These are phyloP conservation scores for Cinnamomum micranthum DNA, from an alignment of 164 flowering plant genomes.

Conservation along the genomic window DNA sequence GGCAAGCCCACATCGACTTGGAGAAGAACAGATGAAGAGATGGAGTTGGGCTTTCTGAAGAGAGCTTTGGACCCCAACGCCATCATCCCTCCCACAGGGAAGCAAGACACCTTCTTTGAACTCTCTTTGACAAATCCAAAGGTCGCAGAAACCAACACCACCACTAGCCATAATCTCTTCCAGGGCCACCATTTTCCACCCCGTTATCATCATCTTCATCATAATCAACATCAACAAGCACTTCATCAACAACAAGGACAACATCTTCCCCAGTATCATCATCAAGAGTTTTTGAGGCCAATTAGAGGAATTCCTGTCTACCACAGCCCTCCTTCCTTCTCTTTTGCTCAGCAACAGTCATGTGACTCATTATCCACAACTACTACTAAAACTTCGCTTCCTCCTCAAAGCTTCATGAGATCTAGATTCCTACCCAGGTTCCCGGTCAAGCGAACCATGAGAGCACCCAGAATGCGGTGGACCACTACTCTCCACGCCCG, in stretches of 20 bases:
- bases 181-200: constrained; percentile 9
- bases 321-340: constrained; percentile 36
- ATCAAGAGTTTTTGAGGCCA: constrained; percentile 54
- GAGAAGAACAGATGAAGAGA: constrained; percentile 39
- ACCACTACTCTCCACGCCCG: constrained; percentile 92
- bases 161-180: constrained; percentile 18
- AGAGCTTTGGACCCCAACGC: constrained; percentile 52
- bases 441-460: constrained; percentile 74
- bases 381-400: constrained; percentile 14
- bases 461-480: constrained; percentile 99
- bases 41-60: constrained; percentile 74
- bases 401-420: constrained; percentile 49
- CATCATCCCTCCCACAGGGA: constrained; percentile 25
- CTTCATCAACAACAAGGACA: constrained; percentile 20
- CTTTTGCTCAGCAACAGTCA: constrained; percentile 35
- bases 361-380: constrained; percentile 24
- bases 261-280: constrained; percentile 3
- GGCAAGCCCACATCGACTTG: constrained; percentile 47
- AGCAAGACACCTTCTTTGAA: constrained; percentile 33
- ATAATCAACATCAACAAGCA: constrained; percentile 14
- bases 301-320: constrained; percentile 90
- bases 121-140: constrained; percentile 59
- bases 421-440: constrained; percentile 71
- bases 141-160: constrained; percentile 20
- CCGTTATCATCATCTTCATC: constrained; percentile 1